phyloP scores from a whole-genome alignment of 352 stramenopile genomes.

The Saprolegnia diclina region DNA sequence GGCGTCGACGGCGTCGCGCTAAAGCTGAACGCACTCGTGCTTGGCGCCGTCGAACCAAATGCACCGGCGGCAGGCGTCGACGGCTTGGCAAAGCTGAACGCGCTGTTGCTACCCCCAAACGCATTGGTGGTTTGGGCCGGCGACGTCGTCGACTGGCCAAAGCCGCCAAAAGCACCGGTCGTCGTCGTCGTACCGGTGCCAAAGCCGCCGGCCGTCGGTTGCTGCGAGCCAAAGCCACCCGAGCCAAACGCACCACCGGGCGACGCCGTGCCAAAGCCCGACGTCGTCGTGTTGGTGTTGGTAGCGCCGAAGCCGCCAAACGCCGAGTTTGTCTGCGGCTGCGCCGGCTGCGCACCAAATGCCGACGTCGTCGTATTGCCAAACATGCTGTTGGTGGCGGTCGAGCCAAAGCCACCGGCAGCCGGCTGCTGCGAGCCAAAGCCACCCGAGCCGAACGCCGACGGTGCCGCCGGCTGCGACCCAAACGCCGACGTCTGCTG shows the following conservation, averaged over 20 bases:
- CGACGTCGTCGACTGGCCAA: neutral
- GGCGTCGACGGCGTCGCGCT: conserved; percentile 28
- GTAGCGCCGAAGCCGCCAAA: conserved; percentile 19
- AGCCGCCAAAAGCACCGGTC: neutral
- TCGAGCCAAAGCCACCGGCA: neutral
- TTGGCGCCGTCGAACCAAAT: conserved; percentile 27
- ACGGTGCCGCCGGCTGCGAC: neutral
- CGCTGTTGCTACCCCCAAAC: neutral
- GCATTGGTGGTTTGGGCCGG: neutral
- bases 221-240: conserved; percentile 16
- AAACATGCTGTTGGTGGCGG: neutral
- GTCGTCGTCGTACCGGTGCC: neutral
- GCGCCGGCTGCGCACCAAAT: neutral
- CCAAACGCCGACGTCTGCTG: neutral
- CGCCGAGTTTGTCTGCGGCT: neutral
- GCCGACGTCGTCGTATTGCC: neutral
- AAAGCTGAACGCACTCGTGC: conserved; percentile 32
- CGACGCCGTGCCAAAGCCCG: neutral
- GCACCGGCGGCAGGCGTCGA: neutral
- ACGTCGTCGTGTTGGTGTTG: neutral
- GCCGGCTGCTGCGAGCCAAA: conserved; percentile 17
- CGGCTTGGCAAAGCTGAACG: conserved; percentile 13
- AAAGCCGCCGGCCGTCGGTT: neutral
- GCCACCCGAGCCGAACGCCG: conserved; percentile 21
- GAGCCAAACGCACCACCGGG: conserved; percentile 9